Conservation (phyloP, 768 basidiomycete species). For the Termitomyces heimii region DNA sequence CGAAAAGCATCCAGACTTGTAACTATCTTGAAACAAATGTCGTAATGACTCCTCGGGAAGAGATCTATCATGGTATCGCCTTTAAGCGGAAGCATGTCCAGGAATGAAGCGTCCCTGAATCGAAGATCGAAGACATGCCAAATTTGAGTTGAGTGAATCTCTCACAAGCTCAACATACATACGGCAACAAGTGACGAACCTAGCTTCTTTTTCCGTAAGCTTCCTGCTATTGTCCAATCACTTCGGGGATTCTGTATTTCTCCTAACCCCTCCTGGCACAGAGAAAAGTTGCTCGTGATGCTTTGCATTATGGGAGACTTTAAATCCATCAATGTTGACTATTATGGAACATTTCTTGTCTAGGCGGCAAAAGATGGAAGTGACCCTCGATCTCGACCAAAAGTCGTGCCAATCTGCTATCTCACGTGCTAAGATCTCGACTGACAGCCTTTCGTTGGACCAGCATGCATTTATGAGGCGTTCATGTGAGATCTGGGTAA, state of each 20-base stretch:
- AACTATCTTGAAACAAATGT: neutral
- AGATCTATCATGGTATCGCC: neutral
- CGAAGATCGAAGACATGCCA: slow-evolving; percentile 11
- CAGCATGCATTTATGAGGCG: slow-evolving; percentile 16
- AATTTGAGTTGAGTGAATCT: slow-evolving; percentile 7
- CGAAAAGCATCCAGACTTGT: slow-evolving; percentile 2
- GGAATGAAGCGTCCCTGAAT: slow-evolving; percentile 8
- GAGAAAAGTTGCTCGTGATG: neutral
- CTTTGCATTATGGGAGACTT: neutral
- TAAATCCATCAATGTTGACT: neutral
- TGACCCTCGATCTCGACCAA: slow-evolving; percentile 8
- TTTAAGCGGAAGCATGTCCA: slow-evolving; percentile 1
- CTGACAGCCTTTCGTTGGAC: slow-evolving; percentile 13
- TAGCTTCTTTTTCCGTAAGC: slow-evolving; percentile 11
- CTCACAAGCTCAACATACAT: slow-evolving; percentile 9
- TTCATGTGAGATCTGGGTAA: slow-evolving; percentile 3
- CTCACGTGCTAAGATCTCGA: slow-evolving; percentile 18
- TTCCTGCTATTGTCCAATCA: slow-evolving; percentile 2
- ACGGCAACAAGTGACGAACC: slow-evolving; percentile 5
- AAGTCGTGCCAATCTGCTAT: slow-evolving; percentile 8
- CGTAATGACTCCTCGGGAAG: slow-evolving; percentile 5
- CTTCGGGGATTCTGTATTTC: neutral
- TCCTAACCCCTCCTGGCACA: neutral
- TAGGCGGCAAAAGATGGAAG: slow-evolving; percentile 10
- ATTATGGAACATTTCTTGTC: slow-evolving; percentile 10